A percentile compares a stretch with the other conserved stretches of the same genome.
Evolutionary conservation across 164 flowering plant genomes (phyloP).

Genomic region (Paratinospora sagittata): DNA sequence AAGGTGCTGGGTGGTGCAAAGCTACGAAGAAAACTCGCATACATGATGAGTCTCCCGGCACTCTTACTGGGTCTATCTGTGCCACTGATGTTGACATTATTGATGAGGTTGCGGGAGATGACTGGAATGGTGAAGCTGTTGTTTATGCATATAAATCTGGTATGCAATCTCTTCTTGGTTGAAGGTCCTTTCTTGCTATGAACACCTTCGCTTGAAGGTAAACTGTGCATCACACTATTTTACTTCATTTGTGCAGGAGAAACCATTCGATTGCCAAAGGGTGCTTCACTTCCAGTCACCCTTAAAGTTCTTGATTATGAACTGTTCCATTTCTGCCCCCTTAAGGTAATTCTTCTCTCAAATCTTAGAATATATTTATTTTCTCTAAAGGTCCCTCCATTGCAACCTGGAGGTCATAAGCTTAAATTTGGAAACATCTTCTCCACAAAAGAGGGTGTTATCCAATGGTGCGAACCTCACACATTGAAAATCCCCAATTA

Average conservation of each 20-base stretch:
- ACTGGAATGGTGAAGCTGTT: slow-evolving; percentile 65
- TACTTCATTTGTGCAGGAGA: slow-evolving; percentile 45
- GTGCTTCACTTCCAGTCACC: slow-evolving; percentile 71
- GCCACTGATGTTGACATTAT: slow-evolving; percentile 65
- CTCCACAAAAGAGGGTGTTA: too few species aligned
- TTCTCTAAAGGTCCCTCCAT: too few species aligned
- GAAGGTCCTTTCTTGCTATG: background rate
- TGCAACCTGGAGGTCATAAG: too few species aligned
- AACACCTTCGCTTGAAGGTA: background rate
- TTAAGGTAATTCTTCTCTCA: slow-evolving; percentile 43
- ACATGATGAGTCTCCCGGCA: slow-evolving; percentile 78
- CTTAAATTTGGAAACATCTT: too few species aligned
- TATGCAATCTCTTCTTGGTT: slow-evolving; percentile 11
- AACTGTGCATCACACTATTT: background rate
- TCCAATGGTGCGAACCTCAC: too few species aligned
- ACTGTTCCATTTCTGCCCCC: slow-evolving; percentile 77
- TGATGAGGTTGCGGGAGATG: slow-evolving; percentile 51
- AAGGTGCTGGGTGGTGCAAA: slow-evolving; percentile 99
- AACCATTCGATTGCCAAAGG: slow-evolving; percentile 61
- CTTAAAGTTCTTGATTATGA: slow-evolving; percentile 81
- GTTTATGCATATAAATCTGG: slow-evolving; percentile 63
- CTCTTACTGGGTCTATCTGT: slow-evolving; percentile 55
- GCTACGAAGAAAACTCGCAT: slow-evolving; percentile 70
- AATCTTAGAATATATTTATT: background rate
- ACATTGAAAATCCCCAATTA: too few species aligned